Percentiles rank a stretch among this genome's conserved stretches.
These are phyloP conservation scores for Backusella australiensis DNA, from an alignment of 192 early-diverging fungal genomes.

Conservation along the genomic window DNA sequence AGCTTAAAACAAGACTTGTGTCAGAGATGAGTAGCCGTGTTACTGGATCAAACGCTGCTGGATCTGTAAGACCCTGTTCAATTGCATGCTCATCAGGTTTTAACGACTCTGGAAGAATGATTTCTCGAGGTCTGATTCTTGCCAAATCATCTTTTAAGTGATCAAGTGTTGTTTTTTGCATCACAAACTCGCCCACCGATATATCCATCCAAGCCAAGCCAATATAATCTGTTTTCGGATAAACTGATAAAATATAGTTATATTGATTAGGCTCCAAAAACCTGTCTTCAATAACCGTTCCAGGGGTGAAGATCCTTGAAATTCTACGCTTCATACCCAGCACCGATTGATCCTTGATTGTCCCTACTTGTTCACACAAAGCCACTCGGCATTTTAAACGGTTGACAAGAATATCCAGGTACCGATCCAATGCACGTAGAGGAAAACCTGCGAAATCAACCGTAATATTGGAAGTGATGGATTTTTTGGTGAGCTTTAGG, in stretches of 20 bases:
- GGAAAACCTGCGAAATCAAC: constrained; percentile 77
- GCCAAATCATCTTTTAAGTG: constrained; percentile 66
- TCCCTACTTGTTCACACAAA: constrained; percentile 64
- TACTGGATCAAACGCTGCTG: constrained; percentile 24
- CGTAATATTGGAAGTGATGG: constrained; percentile 48
- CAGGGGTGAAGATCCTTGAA: constrained; percentile 81
- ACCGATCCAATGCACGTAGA: constrained; percentile 54
- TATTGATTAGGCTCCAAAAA: constrained; percentile 63
- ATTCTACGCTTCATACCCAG: constrained; percentile 64
- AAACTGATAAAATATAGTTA: constrained; percentile 74
- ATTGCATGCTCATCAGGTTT: constrained; percentile 13
- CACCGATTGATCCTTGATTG: constrained; percentile 38
- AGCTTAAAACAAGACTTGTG: constrained; percentile 22
- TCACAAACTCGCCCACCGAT: constrained; percentile 85
- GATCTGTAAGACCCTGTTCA: constrained; percentile 13
- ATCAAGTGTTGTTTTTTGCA: constrained; percentile 48
- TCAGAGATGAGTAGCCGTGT: background rate
- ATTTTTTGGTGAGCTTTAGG: constrained; percentile 68
- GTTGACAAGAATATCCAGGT: constrained; percentile 65
- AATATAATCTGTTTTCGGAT: constrained; percentile 32
- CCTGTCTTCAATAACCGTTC: constrained; percentile 79
- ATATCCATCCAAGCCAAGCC: constrained; percentile 92
- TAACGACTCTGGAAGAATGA: constrained; percentile 52
- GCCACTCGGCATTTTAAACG: constrained; percentile 60
- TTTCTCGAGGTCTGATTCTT: constrained; percentile 84